Base-by-base conservation (phyloP, 2,329 filamentous ascomycete genomes). In the Fusarium siculi region DNA sequence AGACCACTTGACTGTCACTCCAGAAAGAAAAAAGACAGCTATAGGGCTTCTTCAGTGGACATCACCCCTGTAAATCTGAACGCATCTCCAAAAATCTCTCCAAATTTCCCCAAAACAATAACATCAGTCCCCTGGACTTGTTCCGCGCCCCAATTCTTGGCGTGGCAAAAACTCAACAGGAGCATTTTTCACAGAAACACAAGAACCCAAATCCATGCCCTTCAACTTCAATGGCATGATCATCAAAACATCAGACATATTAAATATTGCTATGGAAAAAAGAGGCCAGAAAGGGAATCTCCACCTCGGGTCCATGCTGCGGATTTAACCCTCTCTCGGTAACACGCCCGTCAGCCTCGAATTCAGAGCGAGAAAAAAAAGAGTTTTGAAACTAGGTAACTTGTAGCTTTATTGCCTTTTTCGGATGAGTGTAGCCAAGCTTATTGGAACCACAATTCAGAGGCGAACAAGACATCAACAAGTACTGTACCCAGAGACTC, bases 311-410 rank as follows among this genome's bases (percentile, higher is more conserved):
- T 71, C 62, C 70, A 47, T 62, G 55, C 40, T n/a, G 34, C 36
- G 46, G 32, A 43, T 30, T 60, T 49, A 70, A 65, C 34, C 57
- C 58, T 44, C 54, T 52, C 42, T 57, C 39, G 68, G 55, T 59
- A 63, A 74, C 58, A 53, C 21, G 63, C 53, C 66, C 69, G 72
- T 76, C 74, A 76, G 74, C 74, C 74, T 76, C 74, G 59, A 62
- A 65, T 74, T 59, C 39, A 49, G 67, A 42, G 36, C n/a, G 28
- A 5, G 30, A 43, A 34, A 23, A 50, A 69, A 43, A 52, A 44
- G 23, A 25, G 23, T 25, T 30, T 69, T 52, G 50, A 43, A 69
- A 64, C 66, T 68, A 68, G 50, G 64, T 63, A 57, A 52, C 65
- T 53, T 57, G 56, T 43, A 69, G 56, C 37, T 63, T 68, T 59